phyloP scores from a whole-genome alignment of 257 asterid species.

The Apocynum venetum region DNA sequence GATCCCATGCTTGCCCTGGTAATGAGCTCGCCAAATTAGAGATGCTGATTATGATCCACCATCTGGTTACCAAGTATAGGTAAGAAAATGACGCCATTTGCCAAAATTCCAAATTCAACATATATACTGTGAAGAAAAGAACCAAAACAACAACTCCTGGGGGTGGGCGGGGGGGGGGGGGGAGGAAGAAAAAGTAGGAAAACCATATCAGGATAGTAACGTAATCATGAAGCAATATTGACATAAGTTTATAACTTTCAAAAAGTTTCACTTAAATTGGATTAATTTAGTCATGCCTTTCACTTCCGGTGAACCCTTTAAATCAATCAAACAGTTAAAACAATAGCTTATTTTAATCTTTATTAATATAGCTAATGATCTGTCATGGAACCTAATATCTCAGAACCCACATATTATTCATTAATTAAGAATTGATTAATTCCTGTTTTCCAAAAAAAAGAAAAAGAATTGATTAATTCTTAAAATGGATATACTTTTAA shows the following conservation, averaged over 20 bases:
- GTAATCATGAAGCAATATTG: background rate
- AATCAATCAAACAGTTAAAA: too few species aligned
- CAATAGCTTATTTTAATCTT: too few species aligned
- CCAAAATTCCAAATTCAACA: background rate
- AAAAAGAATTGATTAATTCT: background rate
- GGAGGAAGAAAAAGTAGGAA: too few species aligned
- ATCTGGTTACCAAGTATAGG: constrained; percentile 65
- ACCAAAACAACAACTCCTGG: background rate
- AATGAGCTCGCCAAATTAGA: constrained; percentile 85
- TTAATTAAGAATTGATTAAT: background rate
- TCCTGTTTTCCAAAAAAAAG: too few species aligned
- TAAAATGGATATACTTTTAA: background rate
- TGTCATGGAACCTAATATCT: too few species aligned
- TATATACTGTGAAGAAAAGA: background rate
- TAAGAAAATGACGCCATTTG: constrained; percentile 10
- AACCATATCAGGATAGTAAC: background rate
- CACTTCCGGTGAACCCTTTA: background rate
- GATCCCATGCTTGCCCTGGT: constrained; percentile 88
- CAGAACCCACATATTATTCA: background rate
- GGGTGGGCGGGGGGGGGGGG: too few species aligned
- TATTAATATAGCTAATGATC: too few species aligned
- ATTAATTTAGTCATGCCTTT: too few species aligned
- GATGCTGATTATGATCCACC: constrained; percentile 67
- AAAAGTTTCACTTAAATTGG: too few species aligned
- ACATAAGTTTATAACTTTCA: background rate